Conservation (phyloP, 2,329 filamentous ascomycete genomes). For the Claviceps purpurea region DNA sequence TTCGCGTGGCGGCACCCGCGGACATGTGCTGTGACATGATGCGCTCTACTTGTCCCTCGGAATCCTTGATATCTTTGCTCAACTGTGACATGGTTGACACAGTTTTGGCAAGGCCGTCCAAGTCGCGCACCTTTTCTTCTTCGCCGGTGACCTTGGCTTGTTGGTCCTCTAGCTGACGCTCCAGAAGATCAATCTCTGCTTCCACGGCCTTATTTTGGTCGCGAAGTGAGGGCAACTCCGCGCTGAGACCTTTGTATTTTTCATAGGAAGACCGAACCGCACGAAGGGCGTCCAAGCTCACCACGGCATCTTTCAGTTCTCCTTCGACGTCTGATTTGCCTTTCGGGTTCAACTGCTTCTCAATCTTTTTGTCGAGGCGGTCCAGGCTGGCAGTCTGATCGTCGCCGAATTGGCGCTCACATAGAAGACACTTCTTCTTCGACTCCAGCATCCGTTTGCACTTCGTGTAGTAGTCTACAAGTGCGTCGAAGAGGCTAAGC, state of each 20-base stretch:
- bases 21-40: constrained; percentile 65
- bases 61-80: constrained; percentile 55
- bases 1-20: constrained; percentile 44
- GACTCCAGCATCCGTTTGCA: constrained; percentile 53
- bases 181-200: constrained; percentile 44
- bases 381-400: constrained; percentile 41
- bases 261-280: constrained; percentile 58
- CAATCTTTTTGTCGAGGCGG: constrained; percentile 54
- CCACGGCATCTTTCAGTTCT: constrained; percentile 38
- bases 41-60: constrained; percentile 60
- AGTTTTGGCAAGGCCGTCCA: constrained; percentile 64
- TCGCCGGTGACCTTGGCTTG: constrained; percentile 54
- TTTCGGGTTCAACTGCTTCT: constrained; percentile 47
- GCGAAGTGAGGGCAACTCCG: constrained; percentile 57
- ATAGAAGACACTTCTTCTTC: constrained; percentile 64
- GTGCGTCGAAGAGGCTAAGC: constrained; percentile 52
- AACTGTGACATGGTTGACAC: constrained; percentile 64
- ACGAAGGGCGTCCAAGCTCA: constrained; percentile 44
- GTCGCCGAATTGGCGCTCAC: constrained; percentile 55
- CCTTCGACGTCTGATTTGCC: constrained; percentile 49
- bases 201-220: constrained; percentile 50
- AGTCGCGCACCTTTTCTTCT: constrained; percentile 52
- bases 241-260: constrained; percentile 54
- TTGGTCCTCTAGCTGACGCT: constrained; percentile 50
- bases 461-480: constrained; percentile 58